Evolutionary conservation across 805 yeast genomes (phyloP).

Genomic region (Metschnikowia picachoensis): DNA sequence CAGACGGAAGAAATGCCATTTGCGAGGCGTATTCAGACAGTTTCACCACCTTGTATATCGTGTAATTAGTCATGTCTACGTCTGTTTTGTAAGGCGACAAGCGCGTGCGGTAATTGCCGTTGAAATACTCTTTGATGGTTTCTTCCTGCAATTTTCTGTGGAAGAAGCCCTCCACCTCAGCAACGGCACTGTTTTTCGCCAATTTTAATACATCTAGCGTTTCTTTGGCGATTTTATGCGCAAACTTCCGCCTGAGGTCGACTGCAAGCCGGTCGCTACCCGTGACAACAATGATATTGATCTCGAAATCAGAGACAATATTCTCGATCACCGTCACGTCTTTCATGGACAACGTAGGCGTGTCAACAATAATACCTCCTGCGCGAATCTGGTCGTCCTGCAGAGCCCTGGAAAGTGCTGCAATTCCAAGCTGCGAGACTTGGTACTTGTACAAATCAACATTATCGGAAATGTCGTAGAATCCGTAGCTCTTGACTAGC

Average conservation of each 20-base stretch:
- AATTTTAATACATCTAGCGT: slow-evolving; percentile 53
- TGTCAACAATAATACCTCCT: slow-evolving; percentile 68
- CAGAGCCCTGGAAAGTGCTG: slow-evolving; percentile 45
- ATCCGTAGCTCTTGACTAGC: slow-evolving; percentile 75
- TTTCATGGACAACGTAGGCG: slow-evolving; percentile 58
- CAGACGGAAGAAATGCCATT: slow-evolving; percentile 40
- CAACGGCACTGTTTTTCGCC: slow-evolving; percentile 71
- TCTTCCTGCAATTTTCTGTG: slow-evolving; percentile 70
- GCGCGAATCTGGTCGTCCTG: slow-evolving; percentile 43
- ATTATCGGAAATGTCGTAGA: slow-evolving; percentile 56
- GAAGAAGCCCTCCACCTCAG: slow-evolving; percentile 66
- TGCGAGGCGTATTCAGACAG: slow-evolving; percentile 34
- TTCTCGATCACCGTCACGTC: slow-evolving; percentile 51
- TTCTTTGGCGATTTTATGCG: slow-evolving; percentile 26
- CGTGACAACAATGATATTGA: slow-evolving; percentile 61
- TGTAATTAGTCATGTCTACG: slow-evolving; percentile 56
- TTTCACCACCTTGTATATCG: slow-evolving; percentile 57
- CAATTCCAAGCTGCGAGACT: slow-evolving; percentile 47
- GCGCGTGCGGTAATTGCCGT: slow-evolving; percentile 64
- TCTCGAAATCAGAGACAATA: slow-evolving; percentile 56
- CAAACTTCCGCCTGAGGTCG: slow-evolving; percentile 54
- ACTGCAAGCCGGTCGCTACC: slow-evolving; percentile 70
- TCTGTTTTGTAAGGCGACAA: slow-evolving; percentile 86
- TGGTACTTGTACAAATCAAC: slow-evolving; percentile 49
- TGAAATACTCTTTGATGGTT: slow-evolving; percentile 81